Evolutionary conservation across 805 yeast genomes (phyloP).

Genomic region (Kluyveromyces lactis): DNA sequence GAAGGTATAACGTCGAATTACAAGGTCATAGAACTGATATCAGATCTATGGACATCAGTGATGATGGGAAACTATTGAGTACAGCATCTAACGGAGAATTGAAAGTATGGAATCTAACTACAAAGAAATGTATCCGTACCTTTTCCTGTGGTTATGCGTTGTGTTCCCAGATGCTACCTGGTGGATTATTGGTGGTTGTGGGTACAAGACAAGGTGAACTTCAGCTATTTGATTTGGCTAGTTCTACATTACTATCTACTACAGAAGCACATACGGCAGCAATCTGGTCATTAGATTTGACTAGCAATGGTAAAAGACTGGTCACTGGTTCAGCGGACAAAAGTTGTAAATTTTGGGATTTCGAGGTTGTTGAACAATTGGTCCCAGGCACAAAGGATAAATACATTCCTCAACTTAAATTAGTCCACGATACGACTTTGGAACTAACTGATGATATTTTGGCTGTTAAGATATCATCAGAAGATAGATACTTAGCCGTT

Average conservation of each 20-base stretch:
- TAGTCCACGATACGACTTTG: slow-evolving; percentile 70
- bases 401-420: slow-evolving; percentile 42
- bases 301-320: slow-evolving; percentile 75
- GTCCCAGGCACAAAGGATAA: slow-evolving; percentile 59
- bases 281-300: slow-evolving; percentile 83
- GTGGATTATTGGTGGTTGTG: slow-evolving; percentile 76
- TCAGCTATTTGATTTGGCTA: slow-evolving; percentile 78
- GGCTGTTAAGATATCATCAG: slow-evolving; percentile 72
- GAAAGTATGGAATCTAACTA: slow-evolving; percentile 79
- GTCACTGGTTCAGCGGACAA: slow-evolving; percentile 95
- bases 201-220: slow-evolving; percentile 85
- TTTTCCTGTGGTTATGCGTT: slow-evolving; percentile 86
- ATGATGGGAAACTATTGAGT: slow-evolving; percentile 71
- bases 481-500: slow-evolving; percentile 66
- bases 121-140: slow-evolving; percentile 71
- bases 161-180: slow-evolving; percentile 76
- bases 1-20: slow-evolving; percentile 53
- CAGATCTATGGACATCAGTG: slow-evolving; percentile 72
- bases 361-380: slow-evolving; percentile 55
- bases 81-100: slow-evolving; percentile 87
- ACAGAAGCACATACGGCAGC: slow-evolving; percentile 77
- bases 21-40: slow-evolving; percentile 89
- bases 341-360: slow-evolving; percentile 81
- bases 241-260: slow-evolving; percentile 63
- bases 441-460: slow-evolving; percentile 84